These are phyloP conservation scores for Eimeria brunetti DNA, from an alignment of 169 alveolate genomes.

Conservation along the genomic window DNA sequence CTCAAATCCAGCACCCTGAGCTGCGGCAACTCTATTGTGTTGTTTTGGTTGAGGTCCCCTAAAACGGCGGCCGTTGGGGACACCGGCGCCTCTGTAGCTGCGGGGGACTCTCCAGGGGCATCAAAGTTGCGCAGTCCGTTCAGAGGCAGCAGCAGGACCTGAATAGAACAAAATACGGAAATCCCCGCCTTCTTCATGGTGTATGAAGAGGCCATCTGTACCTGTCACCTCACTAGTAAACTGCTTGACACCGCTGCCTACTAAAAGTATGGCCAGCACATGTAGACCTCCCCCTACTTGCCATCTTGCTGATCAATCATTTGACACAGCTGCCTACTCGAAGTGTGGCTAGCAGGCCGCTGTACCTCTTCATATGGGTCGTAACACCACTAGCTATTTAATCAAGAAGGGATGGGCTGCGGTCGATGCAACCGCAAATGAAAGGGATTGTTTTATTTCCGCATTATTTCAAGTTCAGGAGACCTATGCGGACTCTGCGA, in stretches of 20 bases:
- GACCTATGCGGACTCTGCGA: not conserved
- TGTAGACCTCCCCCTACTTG: no score
- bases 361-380: not conserved
- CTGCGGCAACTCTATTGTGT: constrained; percentile 60
- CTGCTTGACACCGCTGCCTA: no score
- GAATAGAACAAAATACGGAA: not conserved
- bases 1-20: constrained; percentile 66
- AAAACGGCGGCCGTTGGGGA: not conserved
- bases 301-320: no score
- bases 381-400: not conserved
- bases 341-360: not conserved
- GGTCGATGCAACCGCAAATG: not conserved
- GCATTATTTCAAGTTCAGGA: not conserved
- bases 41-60: not conserved
- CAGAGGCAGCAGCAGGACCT: constrained; percentile 53
- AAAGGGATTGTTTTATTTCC: not conserved
- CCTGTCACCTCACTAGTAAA: not conserved
- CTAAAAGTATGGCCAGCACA: no score
- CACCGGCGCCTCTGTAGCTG: not conserved
- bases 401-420: not conserved
- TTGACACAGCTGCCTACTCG: not conserved
- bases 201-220: not conserved
- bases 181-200: not conserved
- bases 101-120: constrained; percentile 15
- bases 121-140: constrained; percentile 67